Percentiles rank a stretch among this genome's conserved stretches.
phyloP scores from a whole-genome alignment of 176 grass and related monocot species.

The Oryza rufipogon region DNA sequence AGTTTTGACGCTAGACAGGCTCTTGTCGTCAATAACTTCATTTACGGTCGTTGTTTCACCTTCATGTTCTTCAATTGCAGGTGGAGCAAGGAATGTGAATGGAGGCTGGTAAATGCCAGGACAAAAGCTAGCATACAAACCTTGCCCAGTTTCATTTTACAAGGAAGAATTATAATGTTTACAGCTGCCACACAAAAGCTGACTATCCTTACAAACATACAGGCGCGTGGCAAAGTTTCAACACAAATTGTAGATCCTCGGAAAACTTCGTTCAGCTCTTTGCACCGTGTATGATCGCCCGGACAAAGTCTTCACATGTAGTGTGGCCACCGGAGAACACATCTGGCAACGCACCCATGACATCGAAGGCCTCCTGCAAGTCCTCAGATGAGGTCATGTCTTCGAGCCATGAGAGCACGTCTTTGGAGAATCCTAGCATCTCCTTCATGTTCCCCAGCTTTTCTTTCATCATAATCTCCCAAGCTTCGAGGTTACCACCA shows the following conservation, averaged over 20 bases:
- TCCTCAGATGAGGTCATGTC: conserved; percentile 77
- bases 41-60: neutral
- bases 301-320: conserved; percentile 80
- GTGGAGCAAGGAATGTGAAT: neutral
- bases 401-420: conserved; percentile 80
- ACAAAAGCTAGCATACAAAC: neutral
- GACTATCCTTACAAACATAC: conserved; percentile 35
- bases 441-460: conserved; percentile 87
- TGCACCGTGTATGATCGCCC: conserved; percentile 52
- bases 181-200: conserved; percentile 21
- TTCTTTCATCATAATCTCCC: conserved; percentile 93
- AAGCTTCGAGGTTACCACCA: conserved; percentile 47
- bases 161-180: conserved; percentile 30
- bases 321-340: conserved; percentile 64
- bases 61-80: neutral
- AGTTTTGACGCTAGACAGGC: too few relatives aligned
- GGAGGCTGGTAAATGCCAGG: neutral
- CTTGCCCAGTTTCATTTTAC: conserved; percentile 6
- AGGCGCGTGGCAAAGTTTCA: conserved; percentile 13
- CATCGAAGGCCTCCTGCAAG: conserved; percentile 92
- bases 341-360: conserved; percentile 71
- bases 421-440: conserved; percentile 73
- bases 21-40: neutral
- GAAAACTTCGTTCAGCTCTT: conserved; percentile 30
- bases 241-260: neutral